A percentile compares a stretch with the other conserved stretches of the same genome.
These are phyloP conservation scores for Curvularia verruculosa DNA, from an alignment of 2,329 filamentous ascomycete genomes.

Conservation along the genomic window DNA sequence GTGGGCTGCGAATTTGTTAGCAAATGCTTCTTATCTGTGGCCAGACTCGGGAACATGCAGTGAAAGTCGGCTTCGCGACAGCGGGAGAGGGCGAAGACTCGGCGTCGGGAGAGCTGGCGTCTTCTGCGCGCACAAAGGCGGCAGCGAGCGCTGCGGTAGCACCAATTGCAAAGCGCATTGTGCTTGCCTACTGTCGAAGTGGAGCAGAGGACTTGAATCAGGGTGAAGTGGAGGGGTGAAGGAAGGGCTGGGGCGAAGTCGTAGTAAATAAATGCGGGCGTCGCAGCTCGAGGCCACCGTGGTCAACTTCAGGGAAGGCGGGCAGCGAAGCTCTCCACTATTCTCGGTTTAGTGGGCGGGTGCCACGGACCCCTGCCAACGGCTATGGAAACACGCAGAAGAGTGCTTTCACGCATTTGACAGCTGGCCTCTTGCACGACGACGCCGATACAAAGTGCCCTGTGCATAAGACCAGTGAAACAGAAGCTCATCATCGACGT, in stretches of 20 bases:
- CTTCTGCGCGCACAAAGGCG: conserved; percentile 73
- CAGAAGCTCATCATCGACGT: not conserved
- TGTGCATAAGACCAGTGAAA: not conserved
- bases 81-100: conserved; percentile 63
- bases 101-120: conserved; percentile 54
- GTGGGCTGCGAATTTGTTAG: conserved; percentile 74
- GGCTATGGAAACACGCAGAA: conserved; percentile 19
- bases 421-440: conserved; percentile 29
- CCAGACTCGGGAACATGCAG: conserved; percentile 66
- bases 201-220: conserved; percentile 39
- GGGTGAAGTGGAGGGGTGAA: conserved; percentile 23
- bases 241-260: conserved; percentile 26
- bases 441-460: conserved; percentile 1
- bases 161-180: conserved; percentile 70
- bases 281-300: conserved; percentile 25
- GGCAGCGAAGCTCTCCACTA: conserved; percentile 21
- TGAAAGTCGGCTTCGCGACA: conserved; percentile 80
- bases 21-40: not conserved
- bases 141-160: conserved; percentile 72
- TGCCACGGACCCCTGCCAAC: conserved; percentile 16
- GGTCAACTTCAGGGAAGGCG: conserved; percentile 26
- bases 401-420: conserved; percentile 25
- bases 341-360: conserved; percentile 13
- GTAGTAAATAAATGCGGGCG: conserved; percentile 35
- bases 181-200: conserved; percentile 40